These are phyloP conservation scores for Pseudopithomyces chartarum DNA, from an alignment of 2,329 filamentous ascomycete genomes.

Conservation along the genomic window DNA sequence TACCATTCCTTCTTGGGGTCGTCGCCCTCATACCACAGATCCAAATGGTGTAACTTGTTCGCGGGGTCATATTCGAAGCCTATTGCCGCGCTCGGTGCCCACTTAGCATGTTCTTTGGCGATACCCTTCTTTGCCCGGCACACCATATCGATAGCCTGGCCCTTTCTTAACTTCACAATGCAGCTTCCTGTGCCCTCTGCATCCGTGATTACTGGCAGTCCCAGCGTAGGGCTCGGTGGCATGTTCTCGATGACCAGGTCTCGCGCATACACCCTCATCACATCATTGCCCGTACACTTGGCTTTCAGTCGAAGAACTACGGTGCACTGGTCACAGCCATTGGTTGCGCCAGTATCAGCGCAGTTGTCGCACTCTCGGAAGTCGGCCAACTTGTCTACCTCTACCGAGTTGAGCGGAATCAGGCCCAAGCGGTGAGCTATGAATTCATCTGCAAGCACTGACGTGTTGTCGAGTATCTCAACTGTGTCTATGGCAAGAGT, in stretches of 20 bases:
- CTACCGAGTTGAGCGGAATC: conserved; percentile 83
- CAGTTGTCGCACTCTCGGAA: conserved; percentile 89
- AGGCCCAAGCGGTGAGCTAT: conserved; percentile 90
- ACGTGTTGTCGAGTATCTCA: conserved; percentile 89
- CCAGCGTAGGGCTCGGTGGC: conserved; percentile 74
- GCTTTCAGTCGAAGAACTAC: conserved; percentile 85
- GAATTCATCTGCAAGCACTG: conserved; percentile 96
- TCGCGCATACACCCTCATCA: conserved; percentile 92
- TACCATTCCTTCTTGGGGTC: conserved; percentile 84
- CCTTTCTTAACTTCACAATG: conserved; percentile 87
- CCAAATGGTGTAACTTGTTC: conserved; percentile 90
- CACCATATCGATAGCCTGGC: conserved; percentile 86
- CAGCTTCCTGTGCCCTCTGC: conserved; percentile 79
- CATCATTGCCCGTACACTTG: conserved; percentile 80
- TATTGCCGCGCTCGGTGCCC: conserved; percentile 89
- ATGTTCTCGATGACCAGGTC: conserved; percentile 77
- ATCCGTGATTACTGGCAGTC: conserved; percentile 82
- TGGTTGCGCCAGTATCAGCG: conserved; percentile 62
- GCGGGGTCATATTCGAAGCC: conserved; percentile 98
- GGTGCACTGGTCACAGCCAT: conserved; percentile 86
- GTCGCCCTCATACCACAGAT: conserved; percentile 94
- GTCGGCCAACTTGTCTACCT: conserved; percentile 81
- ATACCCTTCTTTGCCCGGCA: conserved; percentile 99
- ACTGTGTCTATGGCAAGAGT: conserved; percentile 95
- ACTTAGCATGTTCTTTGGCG: conserved; percentile 98